Evolutionary conservation across 257 asterid species (phyloP).

Genomic region (Henckelia pumila): DNA sequence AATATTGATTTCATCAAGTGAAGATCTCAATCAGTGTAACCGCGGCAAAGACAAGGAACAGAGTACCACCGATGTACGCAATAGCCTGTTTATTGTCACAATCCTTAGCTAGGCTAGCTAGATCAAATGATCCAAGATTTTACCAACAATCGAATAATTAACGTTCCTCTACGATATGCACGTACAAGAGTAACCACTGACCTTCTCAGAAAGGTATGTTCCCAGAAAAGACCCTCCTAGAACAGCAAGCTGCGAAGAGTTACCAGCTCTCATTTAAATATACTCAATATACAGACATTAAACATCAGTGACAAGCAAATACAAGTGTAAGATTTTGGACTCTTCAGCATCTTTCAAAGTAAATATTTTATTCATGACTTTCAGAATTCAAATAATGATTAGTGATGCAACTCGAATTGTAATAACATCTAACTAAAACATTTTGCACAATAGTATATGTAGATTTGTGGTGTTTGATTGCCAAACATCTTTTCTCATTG

Average conservation of each 20-base stretch:
- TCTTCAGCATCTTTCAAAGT: too few species aligned
- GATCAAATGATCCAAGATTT: background rate
- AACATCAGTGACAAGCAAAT: too few species aligned
- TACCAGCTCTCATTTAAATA: background rate
- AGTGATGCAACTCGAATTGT: background rate
- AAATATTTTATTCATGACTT: background rate
- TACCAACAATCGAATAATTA: background rate
- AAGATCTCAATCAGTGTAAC: constrained; percentile 62
- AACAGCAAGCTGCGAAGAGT: constrained; percentile 79
- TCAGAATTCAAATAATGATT: background rate
- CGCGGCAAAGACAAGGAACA: constrained; percentile 81
- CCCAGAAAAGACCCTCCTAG: constrained; percentile 96
- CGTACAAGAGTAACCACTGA: constrained; percentile 21
- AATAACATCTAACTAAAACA: background rate
- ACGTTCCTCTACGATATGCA: background rate
- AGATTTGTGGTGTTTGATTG: background rate
- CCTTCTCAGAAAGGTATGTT: constrained; percentile 89
- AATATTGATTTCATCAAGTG: background rate
- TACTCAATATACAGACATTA: background rate
- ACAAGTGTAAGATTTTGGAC: too few species aligned
- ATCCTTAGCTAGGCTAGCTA: background rate
- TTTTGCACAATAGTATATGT: background rate
- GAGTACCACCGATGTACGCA: constrained; percentile 78
- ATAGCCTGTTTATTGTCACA: constrained; percentile 41
- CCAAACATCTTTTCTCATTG: background rate